phyloP scores from a whole-genome alignment of 2,329 filamentous ascomycete genomes.

The Trichophyton equinum region DNA sequence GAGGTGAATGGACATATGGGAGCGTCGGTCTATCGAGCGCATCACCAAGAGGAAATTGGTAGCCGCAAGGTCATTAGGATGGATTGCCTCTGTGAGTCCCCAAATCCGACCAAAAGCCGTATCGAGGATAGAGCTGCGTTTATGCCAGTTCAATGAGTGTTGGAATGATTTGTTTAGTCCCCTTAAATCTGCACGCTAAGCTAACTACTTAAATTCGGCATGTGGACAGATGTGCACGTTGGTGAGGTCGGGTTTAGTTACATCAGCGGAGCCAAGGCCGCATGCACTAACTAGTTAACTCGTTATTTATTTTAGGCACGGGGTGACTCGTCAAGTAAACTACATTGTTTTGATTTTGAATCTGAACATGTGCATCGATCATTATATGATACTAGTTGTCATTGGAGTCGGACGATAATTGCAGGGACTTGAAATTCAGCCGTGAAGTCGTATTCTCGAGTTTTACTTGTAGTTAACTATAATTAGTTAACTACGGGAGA shows the following conservation, averaged over 20 bases:
- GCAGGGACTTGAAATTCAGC: too few species aligned
- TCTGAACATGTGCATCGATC: too few species aligned
- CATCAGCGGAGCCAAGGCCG: neutral
- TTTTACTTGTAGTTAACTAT: too few species aligned
- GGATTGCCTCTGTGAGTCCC: neutral
- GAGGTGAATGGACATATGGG: constrained; percentile 24
- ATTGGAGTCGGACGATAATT: too few species aligned
- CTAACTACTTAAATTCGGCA: neutral
- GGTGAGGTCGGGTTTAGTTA: neutral
- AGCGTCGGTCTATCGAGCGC: constrained; percentile 31
- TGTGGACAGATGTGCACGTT: neutral
- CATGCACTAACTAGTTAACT: too few species aligned
- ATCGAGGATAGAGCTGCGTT: neutral
- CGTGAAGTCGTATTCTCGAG: too few species aligned
- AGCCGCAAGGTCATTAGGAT: neutral
- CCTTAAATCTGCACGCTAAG: neutral
- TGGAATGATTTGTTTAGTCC: neutral
- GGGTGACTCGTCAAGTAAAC: too few species aligned
- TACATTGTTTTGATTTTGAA: too few species aligned
- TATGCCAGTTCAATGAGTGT: neutral
- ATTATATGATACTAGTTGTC: too few species aligned
- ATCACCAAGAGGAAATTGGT: constrained; percentile 20
- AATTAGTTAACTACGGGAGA: too few species aligned
- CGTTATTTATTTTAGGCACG: too few species aligned
- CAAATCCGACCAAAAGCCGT: neutral